Base-by-base conservation (phyloP, 2,329 filamentous ascomycete genomes). In the Trichoderma arundinaceum region DNA sequence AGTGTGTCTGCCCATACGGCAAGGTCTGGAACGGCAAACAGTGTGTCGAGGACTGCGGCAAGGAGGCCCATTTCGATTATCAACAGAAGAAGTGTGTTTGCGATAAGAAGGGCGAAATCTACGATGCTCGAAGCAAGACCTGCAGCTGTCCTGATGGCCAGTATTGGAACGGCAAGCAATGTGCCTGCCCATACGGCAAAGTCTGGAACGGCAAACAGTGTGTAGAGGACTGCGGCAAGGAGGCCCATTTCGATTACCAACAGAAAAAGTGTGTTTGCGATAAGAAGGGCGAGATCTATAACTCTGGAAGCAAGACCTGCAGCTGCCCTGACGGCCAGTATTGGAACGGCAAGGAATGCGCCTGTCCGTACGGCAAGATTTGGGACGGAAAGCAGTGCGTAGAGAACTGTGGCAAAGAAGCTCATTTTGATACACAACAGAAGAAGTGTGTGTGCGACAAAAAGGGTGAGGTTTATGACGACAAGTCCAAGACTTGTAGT, bases 261-360 rank as follows among this genome's bases (percentile, higher is more conserved):
- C 48, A 64, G 4, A 64, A 64, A 28, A 32, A 48, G 15, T 67
- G 66, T 5, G 63, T 60, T 1, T 67, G 66, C 57, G 57, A 66
- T 9, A 66, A 67, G 0, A 35, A 67, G 0, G 66, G 63, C 3
- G 43, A 67, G 7, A 10, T 56, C 5, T 67, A 63, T 8, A n/a
- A 67, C 33, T n/a, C n/a, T n/a, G n/a, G n/a, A n/a, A n/a, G n/a
- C 28, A 60, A 67, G 48, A 65, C 38, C 7, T 67, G 65, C 61
- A 53, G 38, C 2, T 67, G 65, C 33, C 65, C 65, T 10, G 1
- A 51, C 4, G 61, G 61, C 17, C 51, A 66, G 7, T 38, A 33
- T 4, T 66, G 58, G 58, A 39, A 53, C 6, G 57, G 49, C 4
- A 51, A 58, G 6, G 9, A 57, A n/a, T 68, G 66, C 13, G 39